Conservation (phyloP, 768 basidiomycete species). For the Lactarius quietus region DNA sequence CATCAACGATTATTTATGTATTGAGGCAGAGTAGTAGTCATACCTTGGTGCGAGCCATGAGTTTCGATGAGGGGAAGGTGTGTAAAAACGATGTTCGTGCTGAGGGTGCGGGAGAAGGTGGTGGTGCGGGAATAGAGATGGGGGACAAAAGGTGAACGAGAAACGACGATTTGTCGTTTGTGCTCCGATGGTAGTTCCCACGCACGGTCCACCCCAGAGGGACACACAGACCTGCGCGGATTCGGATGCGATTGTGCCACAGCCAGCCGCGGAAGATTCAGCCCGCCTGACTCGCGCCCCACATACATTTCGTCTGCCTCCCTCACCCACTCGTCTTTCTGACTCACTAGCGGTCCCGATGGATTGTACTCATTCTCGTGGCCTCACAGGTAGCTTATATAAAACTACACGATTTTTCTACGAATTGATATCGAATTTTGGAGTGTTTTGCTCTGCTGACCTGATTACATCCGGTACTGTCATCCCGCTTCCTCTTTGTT, state of each 20-base stretch:
- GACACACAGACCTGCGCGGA: conserved; percentile 24
- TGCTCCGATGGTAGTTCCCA: conserved; percentile 28
- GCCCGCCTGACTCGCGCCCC: conserved; percentile 15
- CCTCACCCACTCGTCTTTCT: conserved; percentile 13
- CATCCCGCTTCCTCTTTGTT: conserved; percentile 6
- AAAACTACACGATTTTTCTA: not conserved
- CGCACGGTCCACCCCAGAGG: conserved; percentile 23
- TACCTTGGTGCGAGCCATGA: conserved; percentile 90
- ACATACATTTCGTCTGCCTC: not conserved
- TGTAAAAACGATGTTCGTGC: conserved; percentile 15
- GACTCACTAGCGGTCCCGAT: not conserved
- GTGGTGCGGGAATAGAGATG: conserved; percentile 20
- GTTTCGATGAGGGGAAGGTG: conserved; percentile 24
- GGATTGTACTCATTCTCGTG: not conserved
- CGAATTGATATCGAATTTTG: conserved; percentile 16
- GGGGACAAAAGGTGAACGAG: conserved; percentile 19
- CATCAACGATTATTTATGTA: conserved; percentile 22
- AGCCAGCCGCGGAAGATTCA: conserved; percentile 26
- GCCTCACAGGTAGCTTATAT: not conserved
- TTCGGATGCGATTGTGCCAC: conserved; percentile 27
- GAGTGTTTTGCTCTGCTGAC: not conserved
- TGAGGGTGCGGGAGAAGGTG: conserved; percentile 22
- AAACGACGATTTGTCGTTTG: conserved; percentile 28
- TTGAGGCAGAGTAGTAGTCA: conserved; percentile 19
- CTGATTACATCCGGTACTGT: not conserved